Conservation (phyloP, 176 grass and related monocot genomes). For the Puccinellia tenuiflora region DNA sequence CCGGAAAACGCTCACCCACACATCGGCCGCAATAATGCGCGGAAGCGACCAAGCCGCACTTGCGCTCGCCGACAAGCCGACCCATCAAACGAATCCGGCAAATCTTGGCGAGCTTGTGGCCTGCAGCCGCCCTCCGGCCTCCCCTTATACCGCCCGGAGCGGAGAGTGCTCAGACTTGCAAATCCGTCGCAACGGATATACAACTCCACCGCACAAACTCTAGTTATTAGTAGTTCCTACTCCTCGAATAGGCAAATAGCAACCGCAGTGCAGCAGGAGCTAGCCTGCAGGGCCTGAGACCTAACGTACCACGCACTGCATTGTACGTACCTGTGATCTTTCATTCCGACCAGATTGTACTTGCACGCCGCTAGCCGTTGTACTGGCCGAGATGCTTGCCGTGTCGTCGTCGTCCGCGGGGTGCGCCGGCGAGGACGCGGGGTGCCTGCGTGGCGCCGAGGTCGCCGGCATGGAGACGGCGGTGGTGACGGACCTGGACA, state of each 20-base stretch:
- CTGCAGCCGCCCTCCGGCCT: conserved; percentile 36
- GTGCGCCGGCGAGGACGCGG: conserved; percentile 18
- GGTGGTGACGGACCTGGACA: conserved; percentile 9
- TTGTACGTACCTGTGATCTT: not conserved
- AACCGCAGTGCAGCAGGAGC: not conserved
- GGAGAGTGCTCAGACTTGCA: too few species aligned
- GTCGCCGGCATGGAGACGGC: not conserved
- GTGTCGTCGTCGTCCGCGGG: conserved; percentile 26
- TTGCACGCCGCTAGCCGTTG: not conserved
- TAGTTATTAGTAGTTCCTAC: too few species aligned
- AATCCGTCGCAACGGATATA: conserved; percentile 29
- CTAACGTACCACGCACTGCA: not conserved
- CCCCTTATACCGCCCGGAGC: conserved; percentile 32
- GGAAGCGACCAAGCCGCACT: conserved; percentile 38
- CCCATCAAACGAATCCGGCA: conserved; percentile 51
- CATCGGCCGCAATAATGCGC: conserved; percentile 51
- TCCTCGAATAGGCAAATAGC: not conserved
- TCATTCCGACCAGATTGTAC: not conserved
- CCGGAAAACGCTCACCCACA: conserved; percentile 69
- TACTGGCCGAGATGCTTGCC: conserved; percentile 38
- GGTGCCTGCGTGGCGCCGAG: not conserved
- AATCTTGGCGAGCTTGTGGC: conserved; percentile 77
- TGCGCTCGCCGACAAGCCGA: conserved; percentile 40
- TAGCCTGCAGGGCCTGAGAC: not conserved
- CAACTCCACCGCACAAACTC: not conserved